Conservation (phyloP, 2,329 filamentous ascomycete species). For the Escovopsis sp. region DNA sequence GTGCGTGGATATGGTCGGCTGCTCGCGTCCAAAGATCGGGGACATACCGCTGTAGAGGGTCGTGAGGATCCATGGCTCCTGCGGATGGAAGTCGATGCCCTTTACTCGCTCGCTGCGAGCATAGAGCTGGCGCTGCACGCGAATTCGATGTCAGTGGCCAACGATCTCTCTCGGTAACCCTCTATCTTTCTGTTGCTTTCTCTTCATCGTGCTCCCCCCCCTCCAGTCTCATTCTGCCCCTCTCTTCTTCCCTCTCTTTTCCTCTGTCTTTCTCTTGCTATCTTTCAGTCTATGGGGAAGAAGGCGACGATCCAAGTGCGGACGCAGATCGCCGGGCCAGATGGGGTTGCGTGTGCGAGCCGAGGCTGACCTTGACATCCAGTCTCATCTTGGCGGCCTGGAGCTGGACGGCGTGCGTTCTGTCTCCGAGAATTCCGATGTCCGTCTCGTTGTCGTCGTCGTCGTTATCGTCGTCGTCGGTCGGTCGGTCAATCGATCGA, state of each 20-base stretch:
- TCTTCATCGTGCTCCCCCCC: too few relatives aligned
- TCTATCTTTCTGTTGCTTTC: too few relatives aligned
- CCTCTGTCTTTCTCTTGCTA: too few relatives aligned
- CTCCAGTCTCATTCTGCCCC: too few relatives aligned
- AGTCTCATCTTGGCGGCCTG: constrained; percentile 21
- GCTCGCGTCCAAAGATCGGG: not conserved
- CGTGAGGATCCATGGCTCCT: constrained; percentile 91
- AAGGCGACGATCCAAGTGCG: not conserved
- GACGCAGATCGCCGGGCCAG: not conserved
- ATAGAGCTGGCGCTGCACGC: constrained; percentile 29
- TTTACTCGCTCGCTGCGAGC: constrained; percentile 92
- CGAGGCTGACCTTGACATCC: constrained; percentile 24
- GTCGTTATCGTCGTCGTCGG: constrained; percentile 4
- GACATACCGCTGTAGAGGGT: constrained; percentile 82
- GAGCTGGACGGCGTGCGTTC: too few relatives aligned
- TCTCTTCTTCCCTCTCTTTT: too few relatives aligned
- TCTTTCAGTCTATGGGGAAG: not conserved
- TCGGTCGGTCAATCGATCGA: too few relatives aligned
- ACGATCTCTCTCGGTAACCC: too few relatives aligned
- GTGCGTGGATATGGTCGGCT: not conserved
- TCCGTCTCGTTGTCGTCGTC: too few relatives aligned
- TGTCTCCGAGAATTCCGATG: too few relatives aligned
- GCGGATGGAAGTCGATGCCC: constrained; percentile 91
- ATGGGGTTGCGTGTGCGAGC: not conserved
- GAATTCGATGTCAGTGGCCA: not conserved